Conservation (phyloP, 1,139 yeast species). For the Kodamaea anthophila region DNA sequence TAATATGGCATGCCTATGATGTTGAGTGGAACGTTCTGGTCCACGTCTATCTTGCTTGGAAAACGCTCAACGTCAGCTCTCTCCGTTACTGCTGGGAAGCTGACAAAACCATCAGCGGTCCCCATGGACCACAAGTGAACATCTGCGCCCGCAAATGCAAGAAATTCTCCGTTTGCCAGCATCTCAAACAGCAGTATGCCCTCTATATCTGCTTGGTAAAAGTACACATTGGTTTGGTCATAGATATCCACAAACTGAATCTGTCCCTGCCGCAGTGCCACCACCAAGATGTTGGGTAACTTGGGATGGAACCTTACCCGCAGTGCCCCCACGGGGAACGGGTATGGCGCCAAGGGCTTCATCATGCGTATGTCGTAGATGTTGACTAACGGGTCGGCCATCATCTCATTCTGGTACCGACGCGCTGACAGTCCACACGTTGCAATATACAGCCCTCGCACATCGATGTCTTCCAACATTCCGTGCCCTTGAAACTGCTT, state of each 20-base stretch:
- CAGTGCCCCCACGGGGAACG: constrained; percentile 88
- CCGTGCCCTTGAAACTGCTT: constrained; percentile 71
- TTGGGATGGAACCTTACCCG: constrained; percentile 84
- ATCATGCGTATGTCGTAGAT: constrained; percentile 74
- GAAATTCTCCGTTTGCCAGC: constrained; percentile 75
- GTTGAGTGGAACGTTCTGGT: constrained; percentile 50
- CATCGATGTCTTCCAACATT: constrained; percentile 68
- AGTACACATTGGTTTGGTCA: constrained; percentile 61
- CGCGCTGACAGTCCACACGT: constrained; percentile 78
- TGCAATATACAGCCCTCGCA: constrained; percentile 68
- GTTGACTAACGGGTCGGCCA: constrained; percentile 73
- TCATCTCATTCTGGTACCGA: constrained; percentile 16
- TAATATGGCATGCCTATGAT: constrained; percentile 85
- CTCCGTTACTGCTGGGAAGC: constrained; percentile 45
- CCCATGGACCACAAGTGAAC: constrained; percentile 71
- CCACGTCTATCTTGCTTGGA: constrained; percentile 29
- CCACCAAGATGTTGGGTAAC: constrained; percentile 68
- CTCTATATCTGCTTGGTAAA: constrained; percentile 54
- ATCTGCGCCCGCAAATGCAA: constrained; percentile 64
- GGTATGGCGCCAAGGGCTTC: constrained; percentile 71
- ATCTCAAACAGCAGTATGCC: constrained; percentile 44
- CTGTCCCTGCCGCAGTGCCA: constrained; percentile 74
- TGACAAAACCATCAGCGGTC: constrained; percentile 34
- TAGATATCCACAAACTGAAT: constrained; percentile 79
- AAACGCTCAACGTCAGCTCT: constrained; percentile 34